Evolutionary conservation across 805 yeast species (phyloP), one percentile per base, ranked within the genome.

Genomic region (Yamadazyma ubonensis): DNA sequence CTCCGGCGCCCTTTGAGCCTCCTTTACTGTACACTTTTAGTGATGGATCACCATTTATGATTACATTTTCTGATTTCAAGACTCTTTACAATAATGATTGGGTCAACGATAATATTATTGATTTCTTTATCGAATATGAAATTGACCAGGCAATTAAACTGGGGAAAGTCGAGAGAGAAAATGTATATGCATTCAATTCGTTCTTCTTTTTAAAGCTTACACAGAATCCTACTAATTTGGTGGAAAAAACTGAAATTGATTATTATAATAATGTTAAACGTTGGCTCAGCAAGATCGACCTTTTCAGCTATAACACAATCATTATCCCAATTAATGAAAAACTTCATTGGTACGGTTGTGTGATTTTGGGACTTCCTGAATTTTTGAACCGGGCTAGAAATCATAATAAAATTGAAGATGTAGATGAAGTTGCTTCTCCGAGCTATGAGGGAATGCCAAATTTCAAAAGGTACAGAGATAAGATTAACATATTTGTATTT

Each of bases 41-140:
- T 18, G 83, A 80, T 49, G 75, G 73, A 4, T 71, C 77, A 29
- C 58, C 63, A 1, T 73, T 85, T 47, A 72, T 74, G 4, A 74
- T 91, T 6, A 71, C 80, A 1, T 74, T 78, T 43, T 71, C 76
- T 27, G 99, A 93, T 55, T 87, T 85, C 58, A 78, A 77, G 45
- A 84, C 96, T 32, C 70, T 91, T 7, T 80, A 81, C 53, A 82
- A 83, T 42, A 81, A 81, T 33, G 86, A 85, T 46, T 91, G 96
- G 90, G 77, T 93, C 35, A 91, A 93, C 63, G 99, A 93, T 54
- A 76, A 84, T 0, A 67, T 93, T 36, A 82, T 93, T 40, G 96
- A 88, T 58, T 91, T 91, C 56, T 89, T 86, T 53, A 69, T 87
- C 20, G 78, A 77, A 42, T 83, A 71, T 54, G 76, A 73, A 46